Conservation (phyloP, 495 filamentous ascomycete genomes). For the Penicillium silybi region DNA sequence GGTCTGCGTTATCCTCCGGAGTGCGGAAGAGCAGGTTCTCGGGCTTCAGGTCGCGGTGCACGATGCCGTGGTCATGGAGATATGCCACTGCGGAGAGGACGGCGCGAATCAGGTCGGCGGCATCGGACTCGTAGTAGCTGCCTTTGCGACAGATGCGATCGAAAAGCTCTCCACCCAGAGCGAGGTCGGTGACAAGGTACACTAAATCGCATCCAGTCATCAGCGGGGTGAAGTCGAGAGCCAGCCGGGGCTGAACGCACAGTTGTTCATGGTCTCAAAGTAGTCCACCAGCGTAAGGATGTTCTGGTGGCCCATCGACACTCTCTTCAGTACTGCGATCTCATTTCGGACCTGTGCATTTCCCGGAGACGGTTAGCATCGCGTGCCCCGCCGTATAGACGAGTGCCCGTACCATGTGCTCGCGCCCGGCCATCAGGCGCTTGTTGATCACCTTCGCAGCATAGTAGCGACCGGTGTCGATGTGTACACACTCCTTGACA, state of each 20-base stretch:
- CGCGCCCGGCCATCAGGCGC: constrained; percentile 91
- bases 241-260: constrained; percentile 37
- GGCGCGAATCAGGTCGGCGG: constrained; percentile 89
- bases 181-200: constrained; percentile 95
- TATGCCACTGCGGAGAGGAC: constrained; percentile 97
- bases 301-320: constrained; percentile 97
- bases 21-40: constrained; percentile 55
- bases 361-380: constrained; percentile 1
- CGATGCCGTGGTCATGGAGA: constrained; percentile 96
- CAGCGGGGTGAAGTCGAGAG: not conserved
- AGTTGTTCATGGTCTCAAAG: constrained; percentile 99
- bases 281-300: constrained; percentile 97
- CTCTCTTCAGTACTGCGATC: constrained; percentile 92
- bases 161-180: constrained; percentile 93
- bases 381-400: not conserved
- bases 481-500: constrained; percentile 99
- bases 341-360: constrained; percentile 81
- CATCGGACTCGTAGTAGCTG: constrained; percentile 95
- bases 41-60: constrained; percentile 75
- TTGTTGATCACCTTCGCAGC: constrained; percentile 99
- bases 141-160: constrained; percentile 98
- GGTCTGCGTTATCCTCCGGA: constrained; percentile 54
- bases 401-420: constrained; percentile 77
- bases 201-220: constrained; percentile 43
- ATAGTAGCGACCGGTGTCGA: constrained; percentile 97